A percentile compares a stretch with the other conserved stretches of the same genome.
phyloP scores from a whole-genome alignment of 495 filamentous ascomycete species.

The Annulohypoxylon bovei region DNA sequence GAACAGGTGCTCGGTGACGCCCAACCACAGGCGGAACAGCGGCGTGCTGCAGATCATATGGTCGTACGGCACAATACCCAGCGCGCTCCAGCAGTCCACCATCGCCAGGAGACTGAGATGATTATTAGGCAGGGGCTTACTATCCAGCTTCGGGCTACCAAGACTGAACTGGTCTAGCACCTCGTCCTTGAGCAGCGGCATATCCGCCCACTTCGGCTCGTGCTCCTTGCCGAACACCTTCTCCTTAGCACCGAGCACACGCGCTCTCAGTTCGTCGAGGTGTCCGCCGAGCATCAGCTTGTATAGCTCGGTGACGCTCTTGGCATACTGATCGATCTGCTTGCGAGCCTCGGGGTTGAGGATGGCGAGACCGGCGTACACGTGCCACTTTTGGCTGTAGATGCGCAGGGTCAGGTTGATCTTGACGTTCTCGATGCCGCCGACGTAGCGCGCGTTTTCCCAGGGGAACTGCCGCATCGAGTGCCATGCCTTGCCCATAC shows the following conservation, averaged over 20 bases:
- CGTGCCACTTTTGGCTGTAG: slow-evolving; percentile 98
- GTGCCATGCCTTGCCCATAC: slow-evolving; percentile 97
- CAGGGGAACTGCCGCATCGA: slow-evolving; percentile 94
- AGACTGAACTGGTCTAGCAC: slow-evolving; percentile 89
- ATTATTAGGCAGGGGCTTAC: slow-evolving; percentile 76
- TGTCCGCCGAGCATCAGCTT: slow-evolving; percentile 93
- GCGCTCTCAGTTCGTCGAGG: slow-evolving; percentile 76
- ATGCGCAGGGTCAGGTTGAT: slow-evolving; percentile 98
- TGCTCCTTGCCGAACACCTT: slow-evolving; percentile 75
- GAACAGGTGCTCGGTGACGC: slow-evolving; percentile 96
- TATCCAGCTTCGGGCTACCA: slow-evolving; percentile 60
- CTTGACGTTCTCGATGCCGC: slow-evolving; percentile 98
- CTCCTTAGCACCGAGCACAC: slow-evolving; percentile 79
- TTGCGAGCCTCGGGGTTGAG: slow-evolving; percentile 89
- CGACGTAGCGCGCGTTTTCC: slow-evolving; percentile 91
- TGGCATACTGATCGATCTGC: slow-evolving; percentile 94
- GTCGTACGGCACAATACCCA: slow-evolving; percentile 94
- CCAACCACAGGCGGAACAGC: slow-evolving; percentile 97
- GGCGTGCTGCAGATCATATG: slow-evolving; percentile 99
- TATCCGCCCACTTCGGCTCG: slow-evolving; percentile 60
- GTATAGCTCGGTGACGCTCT: slow-evolving; percentile 92
- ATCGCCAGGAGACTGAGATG: slow-evolving; percentile 95
- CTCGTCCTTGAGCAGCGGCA: slow-evolving; percentile 79
- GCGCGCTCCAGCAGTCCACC: slow-evolving; percentile 96
- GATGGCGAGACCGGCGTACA: slow-evolving; percentile 97